These are phyloP conservation scores for Auxenochlorella pyrenoidosa DNA, from an alignment of 139 green algal genomes.

Conservation along the genomic window DNA sequence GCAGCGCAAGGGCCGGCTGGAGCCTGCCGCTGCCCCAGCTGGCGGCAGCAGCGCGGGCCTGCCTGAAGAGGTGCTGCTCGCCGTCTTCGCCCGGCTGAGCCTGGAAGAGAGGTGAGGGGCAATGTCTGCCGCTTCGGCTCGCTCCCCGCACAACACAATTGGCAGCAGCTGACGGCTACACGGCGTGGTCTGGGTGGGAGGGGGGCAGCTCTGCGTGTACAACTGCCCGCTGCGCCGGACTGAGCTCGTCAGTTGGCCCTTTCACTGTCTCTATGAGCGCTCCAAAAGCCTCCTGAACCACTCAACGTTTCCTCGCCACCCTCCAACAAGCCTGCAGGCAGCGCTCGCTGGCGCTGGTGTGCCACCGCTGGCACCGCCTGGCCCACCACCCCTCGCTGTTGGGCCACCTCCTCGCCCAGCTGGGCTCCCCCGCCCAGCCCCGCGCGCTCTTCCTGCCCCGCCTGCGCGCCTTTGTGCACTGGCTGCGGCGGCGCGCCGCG, in stretches of 20 bases:
- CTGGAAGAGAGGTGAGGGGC: not conserved
- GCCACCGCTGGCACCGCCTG: slow-evolving; percentile 1
- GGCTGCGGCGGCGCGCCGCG: not conserved
- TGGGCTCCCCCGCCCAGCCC: not conserved
- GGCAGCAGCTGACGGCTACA: no score
- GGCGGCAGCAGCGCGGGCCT: not conserved
- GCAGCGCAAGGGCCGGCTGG: not conserved
- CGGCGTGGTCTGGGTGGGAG: no score
- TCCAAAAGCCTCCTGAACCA: not conserved
- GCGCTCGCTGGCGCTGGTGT: not conserved
- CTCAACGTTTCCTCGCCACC: not conserved
- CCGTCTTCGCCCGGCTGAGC: not conserved
- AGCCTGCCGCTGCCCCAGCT: not conserved
- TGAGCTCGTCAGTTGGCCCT: no score
- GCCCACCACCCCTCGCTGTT: not conserved
- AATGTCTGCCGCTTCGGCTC: no score
- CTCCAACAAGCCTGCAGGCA: not conserved
- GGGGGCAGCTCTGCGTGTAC: no score
- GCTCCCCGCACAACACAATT: no score
- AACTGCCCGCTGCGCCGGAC: no score
- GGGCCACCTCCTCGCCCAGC: not conserved
- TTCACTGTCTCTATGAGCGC: not conserved
- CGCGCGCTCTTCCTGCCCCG: not conserved
- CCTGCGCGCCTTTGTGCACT: not conserved
- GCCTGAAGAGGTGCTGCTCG: not conserved